phyloP scores from a whole-genome alignment of 2,329 filamentous ascomycete genomes.

The Fusarium miscanthi region DNA sequence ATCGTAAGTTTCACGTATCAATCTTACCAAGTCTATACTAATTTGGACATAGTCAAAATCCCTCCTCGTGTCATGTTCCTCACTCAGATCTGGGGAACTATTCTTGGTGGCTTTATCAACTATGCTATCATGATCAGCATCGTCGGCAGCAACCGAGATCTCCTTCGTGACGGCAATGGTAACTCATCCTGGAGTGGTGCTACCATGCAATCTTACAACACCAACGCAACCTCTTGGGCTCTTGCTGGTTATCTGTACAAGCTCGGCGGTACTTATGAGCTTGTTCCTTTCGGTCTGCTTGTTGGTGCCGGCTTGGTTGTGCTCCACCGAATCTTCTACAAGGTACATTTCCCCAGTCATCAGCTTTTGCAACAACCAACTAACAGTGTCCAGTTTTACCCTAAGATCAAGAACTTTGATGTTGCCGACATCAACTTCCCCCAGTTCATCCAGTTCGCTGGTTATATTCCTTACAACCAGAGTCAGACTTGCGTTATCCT shows the following conservation, averaged over 20 bases:
- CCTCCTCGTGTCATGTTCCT: conserved; percentile 66
- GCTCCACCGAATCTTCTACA: conserved; percentile 56
- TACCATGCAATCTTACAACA: conserved; percentile 61
- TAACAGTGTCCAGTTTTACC: conserved; percentile 54
- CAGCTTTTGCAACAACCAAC: not conserved
- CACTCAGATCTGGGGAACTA: conserved; percentile 66
- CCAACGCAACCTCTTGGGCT: conserved; percentile 61
- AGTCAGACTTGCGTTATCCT: conserved; percentile 66
- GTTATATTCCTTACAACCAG: conserved; percentile 65
- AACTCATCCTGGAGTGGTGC: conserved; percentile 65
- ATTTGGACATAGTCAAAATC: conserved; percentile 59
- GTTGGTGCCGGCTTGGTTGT: conserved; percentile 59
- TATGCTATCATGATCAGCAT: conserved; percentile 68
- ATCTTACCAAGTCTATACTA: accelerated
- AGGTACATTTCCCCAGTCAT: conserved; percentile 47
- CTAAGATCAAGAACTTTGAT: conserved; percentile 57
- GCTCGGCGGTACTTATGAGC: conserved; percentile 54
- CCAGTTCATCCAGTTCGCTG: conserved; percentile 65
- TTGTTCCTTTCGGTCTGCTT: conserved; percentile 62
- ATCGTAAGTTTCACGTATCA: conserved; percentile 53
- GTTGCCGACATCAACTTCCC: conserved; percentile 61
- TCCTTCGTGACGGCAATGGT: conserved; percentile 59
- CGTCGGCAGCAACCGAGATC: conserved; percentile 59
- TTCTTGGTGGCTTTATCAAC: conserved; percentile 65
- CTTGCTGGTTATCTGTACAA: conserved; percentile 66